These are phyloP conservation scores for Calendula officinalis DNA, from an alignment of 129 eudicot genomes.

Conservation along the genomic window DNA sequence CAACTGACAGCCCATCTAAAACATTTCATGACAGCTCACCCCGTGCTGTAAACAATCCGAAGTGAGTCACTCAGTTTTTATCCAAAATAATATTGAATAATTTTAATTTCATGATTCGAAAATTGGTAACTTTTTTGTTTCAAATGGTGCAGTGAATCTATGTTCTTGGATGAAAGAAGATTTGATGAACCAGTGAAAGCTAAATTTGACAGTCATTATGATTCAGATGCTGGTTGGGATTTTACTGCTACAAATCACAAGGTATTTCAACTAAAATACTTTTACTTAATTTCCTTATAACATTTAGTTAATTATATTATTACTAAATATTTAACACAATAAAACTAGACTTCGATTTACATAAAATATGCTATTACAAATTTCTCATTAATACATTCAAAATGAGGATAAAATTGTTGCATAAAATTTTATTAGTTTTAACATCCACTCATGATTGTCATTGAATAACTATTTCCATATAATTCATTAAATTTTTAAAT, in stretches of 20 bases:
- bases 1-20: constrained; percentile 52
- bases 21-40: constrained; percentile 55
- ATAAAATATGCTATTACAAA: too few species aligned
- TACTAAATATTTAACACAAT: too few species aligned
- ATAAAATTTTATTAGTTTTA: too few species aligned
- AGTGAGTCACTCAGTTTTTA: constrained; percentile 23
- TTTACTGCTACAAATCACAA: constrained; percentile 39
- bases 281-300: background rate
- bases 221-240: constrained; percentile 68
- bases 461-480: too few species aligned
- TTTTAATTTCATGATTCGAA: background rate
- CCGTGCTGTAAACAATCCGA: constrained; percentile 46
- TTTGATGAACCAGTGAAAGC: constrained; percentile 68
- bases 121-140: background rate
- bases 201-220: constrained; percentile 59
- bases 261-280: constrained; percentile 41
- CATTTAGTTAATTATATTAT: too few species aligned
- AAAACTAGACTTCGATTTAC: too few species aligned
- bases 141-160: constrained; percentile 57
- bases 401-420: too few species aligned
- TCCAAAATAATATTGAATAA: background rate
- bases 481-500: too few species aligned
- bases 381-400: too few species aligned
- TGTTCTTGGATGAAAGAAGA: constrained; percentile 50
- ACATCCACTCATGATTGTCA: too few species aligned